phyloP scores from a whole-genome alignment of 2,329 filamentous ascomycete genomes.

The Domatiomyces globalis region DNA sequence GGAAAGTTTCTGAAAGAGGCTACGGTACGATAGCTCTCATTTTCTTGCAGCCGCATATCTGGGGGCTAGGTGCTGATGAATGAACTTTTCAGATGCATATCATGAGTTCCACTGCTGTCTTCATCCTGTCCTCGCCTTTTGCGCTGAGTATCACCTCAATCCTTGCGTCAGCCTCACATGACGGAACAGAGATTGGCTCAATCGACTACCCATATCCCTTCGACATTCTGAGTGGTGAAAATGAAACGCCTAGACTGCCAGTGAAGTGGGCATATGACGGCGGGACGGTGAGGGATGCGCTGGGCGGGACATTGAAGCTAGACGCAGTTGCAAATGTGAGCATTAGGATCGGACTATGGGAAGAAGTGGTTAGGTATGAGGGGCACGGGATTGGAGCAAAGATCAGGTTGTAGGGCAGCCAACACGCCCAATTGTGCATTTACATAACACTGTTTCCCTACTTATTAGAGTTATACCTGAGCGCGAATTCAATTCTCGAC shows the following conservation, averaged over 20 bases:
- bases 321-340: slow-evolving; percentile 65
- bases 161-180: slow-evolving; percentile 75
- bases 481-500: neutral
- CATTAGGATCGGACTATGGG: slow-evolving; percentile 61
- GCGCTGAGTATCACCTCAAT: slow-evolving; percentile 65
- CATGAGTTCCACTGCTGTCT: slow-evolving; percentile 71
- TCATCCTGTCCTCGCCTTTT: slow-evolving; percentile 69
- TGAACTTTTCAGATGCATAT: slow-evolving; percentile 50
- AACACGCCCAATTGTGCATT: slow-evolving; percentile 2
- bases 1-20: slow-evolving; percentile 68
- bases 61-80: neutral
- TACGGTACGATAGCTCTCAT: slow-evolving; percentile 36
- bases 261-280: slow-evolving; percentile 80
- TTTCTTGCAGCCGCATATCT: slow-evolving; percentile 8
- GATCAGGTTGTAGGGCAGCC: slow-evolving; percentile 35
- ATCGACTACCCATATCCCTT: slow-evolving; percentile 66
- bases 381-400: slow-evolving; percentile 58
- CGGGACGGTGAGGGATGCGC: slow-evolving; percentile 60
- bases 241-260: slow-evolving; percentile 60
- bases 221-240: slow-evolving; percentile 58
- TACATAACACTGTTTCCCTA: neutral
- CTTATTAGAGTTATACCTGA: neutral
- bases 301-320: slow-evolving; percentile 66
- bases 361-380: slow-evolving; percentile 54
- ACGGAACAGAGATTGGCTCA: slow-evolving; percentile 59